A percentile compares a stretch with the other conserved stretches of the same genome.
phyloP scores from a whole-genome alignment of 495 filamentous ascomycete species.

The Amniculicola lignicola region DNA sequence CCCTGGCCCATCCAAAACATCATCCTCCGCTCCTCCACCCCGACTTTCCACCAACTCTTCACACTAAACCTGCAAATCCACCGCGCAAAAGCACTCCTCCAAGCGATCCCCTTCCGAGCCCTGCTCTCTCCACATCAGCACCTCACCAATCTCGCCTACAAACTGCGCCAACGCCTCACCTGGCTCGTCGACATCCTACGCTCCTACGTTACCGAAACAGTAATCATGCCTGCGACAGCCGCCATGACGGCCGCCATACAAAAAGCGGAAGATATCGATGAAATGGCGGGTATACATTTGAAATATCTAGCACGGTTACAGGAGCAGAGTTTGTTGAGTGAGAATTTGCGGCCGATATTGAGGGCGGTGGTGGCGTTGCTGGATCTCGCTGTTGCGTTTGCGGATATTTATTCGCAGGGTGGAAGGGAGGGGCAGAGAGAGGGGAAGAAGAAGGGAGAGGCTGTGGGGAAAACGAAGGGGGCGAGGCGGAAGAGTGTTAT shows the following conservation, averaged over 20 bases:
- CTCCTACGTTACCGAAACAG: constrained; percentile 69
- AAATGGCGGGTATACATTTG: constrained; percentile 70
- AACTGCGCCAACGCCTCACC: constrained; percentile 67
- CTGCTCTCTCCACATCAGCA: constrained; percentile 28
- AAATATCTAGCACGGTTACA: constrained; percentile 59
- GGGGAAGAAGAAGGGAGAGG: not conserved
- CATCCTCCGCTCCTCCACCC: constrained; percentile 58
- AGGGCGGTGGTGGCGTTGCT: constrained; percentile 39
- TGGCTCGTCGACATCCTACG: constrained; percentile 76
- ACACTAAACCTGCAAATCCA: constrained; percentile 74
- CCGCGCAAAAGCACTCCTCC: constrained; percentile 65
- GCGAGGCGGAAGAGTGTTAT: constrained; percentile 20
- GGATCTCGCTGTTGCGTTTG: constrained; percentile 53
- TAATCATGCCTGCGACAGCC: constrained; percentile 57
- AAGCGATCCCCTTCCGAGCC: constrained; percentile 51
- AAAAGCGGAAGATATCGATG: constrained; percentile 70
- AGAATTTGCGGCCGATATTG: constrained; percentile 38
- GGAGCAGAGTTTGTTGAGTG: constrained; percentile 63
- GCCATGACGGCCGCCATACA: constrained; percentile 54
- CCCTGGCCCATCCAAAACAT: constrained; percentile 88
- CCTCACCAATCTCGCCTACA: constrained; percentile 53
- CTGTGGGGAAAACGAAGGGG: constrained; percentile 27
- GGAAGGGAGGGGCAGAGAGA: not conserved
- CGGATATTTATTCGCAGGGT: constrained; percentile 40
- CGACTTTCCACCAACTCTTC: constrained; percentile 65